Evolutionary conservation across 805 yeast species (phyloP), one percentile per base, ranked within the genome.

Genomic region (Starmerella geochares): DNA sequence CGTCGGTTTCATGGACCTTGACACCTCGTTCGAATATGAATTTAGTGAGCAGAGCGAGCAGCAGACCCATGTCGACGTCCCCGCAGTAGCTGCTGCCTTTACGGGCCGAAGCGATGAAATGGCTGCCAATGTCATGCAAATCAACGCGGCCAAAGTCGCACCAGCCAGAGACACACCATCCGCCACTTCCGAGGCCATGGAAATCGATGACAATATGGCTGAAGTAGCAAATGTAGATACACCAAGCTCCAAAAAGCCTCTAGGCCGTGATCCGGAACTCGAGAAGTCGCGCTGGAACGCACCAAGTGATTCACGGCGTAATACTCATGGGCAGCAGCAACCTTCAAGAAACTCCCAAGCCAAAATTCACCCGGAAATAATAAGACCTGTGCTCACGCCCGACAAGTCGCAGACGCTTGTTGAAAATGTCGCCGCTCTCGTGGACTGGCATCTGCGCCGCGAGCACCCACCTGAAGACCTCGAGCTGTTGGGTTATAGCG

Each of bases 381-480:
- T 39, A 19, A n/a, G 33, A 8, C 31, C 46, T 16, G 36, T 35
- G 4, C 35, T 21, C 17, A 7, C 21, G 3, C 43, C 17, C 8
- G n/a, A 27, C 16, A 35, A 37, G 3, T 2, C 10, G 48, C 29
- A 33, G 38, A 39, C 36, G 20, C 9, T 53, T 13, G 17, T 32
- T 19, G 19, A 8, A 1, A 53, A 41, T 29, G 14, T 53, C 4
- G 27, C 29, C 25, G 13, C 21, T 3, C 47, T 54, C 11, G 13
- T 46, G 6, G 55, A 54, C 42, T 54, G 52, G 51, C 49, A 49
- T 13, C n/a, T 50, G 14, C 54, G 28, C 35, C 48, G 16, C n/a
- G 29, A 31, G 21, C 16, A 29, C 19, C 13, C 36, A 1, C 21
- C 36, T 6, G 38, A 31, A 13, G 47, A 43, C 19, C 31, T 43